Percentiles rank a stretch among this genome's conserved stretches.
Evolutionary conservation across 306 rosid species (phyloP).

Genomic region (Morella rubra): DNA sequence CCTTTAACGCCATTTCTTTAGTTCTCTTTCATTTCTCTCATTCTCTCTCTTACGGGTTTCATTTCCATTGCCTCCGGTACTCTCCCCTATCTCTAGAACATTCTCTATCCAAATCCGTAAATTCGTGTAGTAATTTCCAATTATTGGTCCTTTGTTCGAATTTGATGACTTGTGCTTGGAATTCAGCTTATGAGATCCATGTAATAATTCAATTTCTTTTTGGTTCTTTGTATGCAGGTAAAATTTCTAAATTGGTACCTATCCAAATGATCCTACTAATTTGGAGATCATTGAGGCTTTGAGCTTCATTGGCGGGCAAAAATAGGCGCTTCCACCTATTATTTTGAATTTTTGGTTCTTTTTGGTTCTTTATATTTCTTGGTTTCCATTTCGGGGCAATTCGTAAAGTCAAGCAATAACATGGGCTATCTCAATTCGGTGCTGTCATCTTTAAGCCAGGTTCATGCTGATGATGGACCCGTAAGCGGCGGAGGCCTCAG

Average conservation of each 20-base stretch:
- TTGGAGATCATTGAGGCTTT: conserved; percentile 37
- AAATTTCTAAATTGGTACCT: conserved; percentile 31
- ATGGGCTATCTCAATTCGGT: conserved; percentile 91
- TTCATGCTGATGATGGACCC: conserved; percentile 67
- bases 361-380: conserved; percentile 11
- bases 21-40: no score
- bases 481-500: conserved; percentile 92
- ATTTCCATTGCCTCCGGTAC: no score
- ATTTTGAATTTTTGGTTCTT: no score
- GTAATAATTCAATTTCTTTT: not conserved
- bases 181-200: not conserved
- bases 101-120: not conserved
- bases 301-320: conserved; percentile 37
- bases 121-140: not conserved
- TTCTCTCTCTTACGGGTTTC: no score
- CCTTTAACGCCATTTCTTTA: no score
- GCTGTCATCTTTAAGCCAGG: conserved; percentile 67
- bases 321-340: conserved; percentile 23
- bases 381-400: conserved; percentile 18
- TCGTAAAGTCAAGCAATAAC: conserved; percentile 46
- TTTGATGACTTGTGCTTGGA: not conserved
- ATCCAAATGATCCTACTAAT: conserved; percentile 31
- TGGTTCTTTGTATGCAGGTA: conserved; percentile 47
- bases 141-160: not conserved
- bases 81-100: not conserved